A percentile compares a stretch with the other conserved stretches of the same genome.
Evolutionary conservation across 129 eudicot species (phyloP).

Genomic region (Flaveria brownii): DNA sequence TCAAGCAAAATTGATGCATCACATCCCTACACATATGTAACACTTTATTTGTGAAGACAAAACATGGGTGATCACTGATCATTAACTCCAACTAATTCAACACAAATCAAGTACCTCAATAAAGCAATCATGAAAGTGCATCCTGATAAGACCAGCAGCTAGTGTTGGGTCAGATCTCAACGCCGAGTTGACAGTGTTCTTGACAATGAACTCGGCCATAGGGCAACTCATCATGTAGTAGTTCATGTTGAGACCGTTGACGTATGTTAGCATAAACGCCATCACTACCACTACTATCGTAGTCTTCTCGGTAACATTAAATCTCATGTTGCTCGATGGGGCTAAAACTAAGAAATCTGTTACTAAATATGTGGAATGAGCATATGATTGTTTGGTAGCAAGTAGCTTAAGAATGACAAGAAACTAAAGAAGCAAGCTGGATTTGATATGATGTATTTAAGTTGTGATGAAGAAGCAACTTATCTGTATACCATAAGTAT

Average conservation of each 20-base stretch:
- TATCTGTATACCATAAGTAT: not conserved
- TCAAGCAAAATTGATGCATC: constrained; percentile 83
- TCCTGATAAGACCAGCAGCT: constrained; percentile 79
- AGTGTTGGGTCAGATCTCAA: constrained; percentile 73
- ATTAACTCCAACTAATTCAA: not conserved
- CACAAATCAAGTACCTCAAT: constrained; percentile 51
- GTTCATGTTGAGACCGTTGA: constrained; percentile 53
- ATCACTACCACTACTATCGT: not conserved
- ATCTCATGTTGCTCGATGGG: constrained; percentile 16
- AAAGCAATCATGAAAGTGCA: constrained; percentile 97
- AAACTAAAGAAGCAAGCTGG: constrained; percentile 22
- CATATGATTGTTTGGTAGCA: constrained; percentile 3
- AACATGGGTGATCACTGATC: too few relatives aligned
- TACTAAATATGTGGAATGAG: not conserved
- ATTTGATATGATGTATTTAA: constrained; percentile 24
- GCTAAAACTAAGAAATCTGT: too few relatives aligned
- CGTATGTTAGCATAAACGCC: constrained; percentile 11
- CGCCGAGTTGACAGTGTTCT: constrained; percentile 65
- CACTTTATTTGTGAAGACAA: not conserved
- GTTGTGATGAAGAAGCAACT: constrained; percentile 38
- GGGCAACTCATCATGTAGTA: constrained; percentile 77
- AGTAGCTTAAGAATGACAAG: constrained; percentile 21
- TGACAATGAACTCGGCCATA: constrained; percentile 49
- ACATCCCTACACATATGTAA: constrained; percentile 57
- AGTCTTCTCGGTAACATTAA: not conserved